phyloP scores from a whole-genome alignment of 2,329 filamentous ascomycete genomes.

The Coniochaeta sp. region DNA sequence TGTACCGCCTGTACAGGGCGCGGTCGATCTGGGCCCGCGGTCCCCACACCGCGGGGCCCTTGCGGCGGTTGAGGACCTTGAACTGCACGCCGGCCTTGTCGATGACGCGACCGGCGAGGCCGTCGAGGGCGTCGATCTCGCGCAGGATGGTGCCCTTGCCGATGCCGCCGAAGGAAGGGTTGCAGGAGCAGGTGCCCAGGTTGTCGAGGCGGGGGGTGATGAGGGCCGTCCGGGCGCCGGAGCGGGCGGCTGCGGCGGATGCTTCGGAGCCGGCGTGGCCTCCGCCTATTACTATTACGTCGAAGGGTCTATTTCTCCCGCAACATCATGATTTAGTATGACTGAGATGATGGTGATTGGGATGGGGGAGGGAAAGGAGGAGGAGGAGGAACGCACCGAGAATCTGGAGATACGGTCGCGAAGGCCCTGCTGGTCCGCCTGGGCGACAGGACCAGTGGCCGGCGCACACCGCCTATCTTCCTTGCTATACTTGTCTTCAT shows the following conservation, averaged over 20 bases:
- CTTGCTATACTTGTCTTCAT: neutral
- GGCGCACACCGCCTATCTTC: neutral
- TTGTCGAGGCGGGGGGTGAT: constrained; percentile 85
- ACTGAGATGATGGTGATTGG: neutral
- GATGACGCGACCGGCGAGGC: constrained; percentile 77
- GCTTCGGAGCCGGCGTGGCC: constrained; percentile 95
- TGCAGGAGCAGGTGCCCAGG: constrained; percentile 91
- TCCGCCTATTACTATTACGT: constrained; percentile 93
- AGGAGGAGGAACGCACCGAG: neutral
- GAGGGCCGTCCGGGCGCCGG: constrained; percentile 81
- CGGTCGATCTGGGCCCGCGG: constrained; percentile 94
- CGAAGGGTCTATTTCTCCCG: constrained; percentile 61
- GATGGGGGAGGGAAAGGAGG: neutral
- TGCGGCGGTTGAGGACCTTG: constrained; percentile 76
- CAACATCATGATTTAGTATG: neutral
- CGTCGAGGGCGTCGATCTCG: constrained; percentile 92
- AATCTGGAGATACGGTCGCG: neutral
- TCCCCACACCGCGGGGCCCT: constrained; percentile 95
- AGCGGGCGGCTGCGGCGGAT: constrained; percentile 79
- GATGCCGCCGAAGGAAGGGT: constrained; percentile 96
- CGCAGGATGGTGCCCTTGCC: constrained; percentile 95
- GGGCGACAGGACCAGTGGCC: neutral
- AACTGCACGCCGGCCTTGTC: constrained; percentile 97
- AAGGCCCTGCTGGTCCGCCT: neutral
- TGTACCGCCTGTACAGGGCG: constrained; percentile 78